A percentile compares a stretch with the other conserved stretches of the same genome.
These are phyloP conservation scores for Cladophialophora immunda DNA, from an alignment of 2,329 filamentous ascomycete genomes.

Conservation along the genomic window DNA sequence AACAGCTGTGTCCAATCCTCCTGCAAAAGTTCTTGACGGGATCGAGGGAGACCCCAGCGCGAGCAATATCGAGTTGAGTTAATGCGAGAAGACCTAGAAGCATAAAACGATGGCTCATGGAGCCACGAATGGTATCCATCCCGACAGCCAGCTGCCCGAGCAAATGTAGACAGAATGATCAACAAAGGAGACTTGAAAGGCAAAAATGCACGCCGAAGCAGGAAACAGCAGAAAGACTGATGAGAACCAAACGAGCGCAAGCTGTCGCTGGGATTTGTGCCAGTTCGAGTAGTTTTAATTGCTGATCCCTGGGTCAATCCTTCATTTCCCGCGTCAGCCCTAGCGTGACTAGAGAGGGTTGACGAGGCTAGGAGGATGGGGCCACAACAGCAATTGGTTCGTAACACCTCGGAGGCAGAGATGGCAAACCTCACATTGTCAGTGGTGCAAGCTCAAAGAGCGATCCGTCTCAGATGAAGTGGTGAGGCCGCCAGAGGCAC, in stretches of 20 bases:
- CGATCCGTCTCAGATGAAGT: not conserved
- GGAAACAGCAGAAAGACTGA: not conserved
- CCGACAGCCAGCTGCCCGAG: constrained; percentile 20
- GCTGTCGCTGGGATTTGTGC: constrained; percentile 3
- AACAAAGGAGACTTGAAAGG: not conserved
- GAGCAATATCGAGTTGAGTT: constrained; percentile 21
- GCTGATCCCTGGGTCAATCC: constrained; percentile 18
- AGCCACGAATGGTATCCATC: constrained; percentile 11
- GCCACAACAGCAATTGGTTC: constrained; percentile 1
- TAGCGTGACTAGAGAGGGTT: not conserved
- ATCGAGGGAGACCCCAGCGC: constrained; percentile 35
- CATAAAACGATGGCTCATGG: constrained; percentile 7
- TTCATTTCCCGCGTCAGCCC: constrained; percentile 24
- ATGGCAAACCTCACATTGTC: not conserved
- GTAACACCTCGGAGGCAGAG: not conserved
- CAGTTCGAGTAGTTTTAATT: constrained; percentile 18
- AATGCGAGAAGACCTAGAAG: constrained; percentile 22
- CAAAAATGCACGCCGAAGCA: constrained; percentile 1
- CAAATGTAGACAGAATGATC: not conserved
- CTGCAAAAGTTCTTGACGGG: constrained; percentile 44
- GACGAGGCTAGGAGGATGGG: constrained; percentile 14
- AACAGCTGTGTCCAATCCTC: constrained; percentile 45
- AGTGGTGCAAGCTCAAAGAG: not conserved
- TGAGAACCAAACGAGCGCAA: not conserved
- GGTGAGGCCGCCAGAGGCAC: not conserved